Evolutionary conservation across 2,329 filamentous ascomycete genomes (phyloP).

Genomic region (Diaporthe aspalathi): DNA sequence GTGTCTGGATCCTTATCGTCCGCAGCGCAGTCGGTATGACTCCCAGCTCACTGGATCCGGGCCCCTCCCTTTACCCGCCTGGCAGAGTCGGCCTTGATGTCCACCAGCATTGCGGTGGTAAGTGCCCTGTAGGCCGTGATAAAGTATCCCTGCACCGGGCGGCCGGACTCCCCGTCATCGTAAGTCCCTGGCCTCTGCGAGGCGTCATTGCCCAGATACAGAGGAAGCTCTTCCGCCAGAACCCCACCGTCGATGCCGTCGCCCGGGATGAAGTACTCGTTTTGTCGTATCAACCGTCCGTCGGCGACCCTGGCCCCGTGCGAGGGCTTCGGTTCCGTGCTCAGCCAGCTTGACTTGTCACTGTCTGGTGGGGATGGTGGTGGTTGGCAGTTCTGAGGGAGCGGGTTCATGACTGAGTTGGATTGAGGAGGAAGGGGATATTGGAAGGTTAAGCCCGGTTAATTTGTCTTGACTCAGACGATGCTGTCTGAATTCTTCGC

Average conservation of each 20-base stretch:
- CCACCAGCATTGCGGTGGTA: not conserved
- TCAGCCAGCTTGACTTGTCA: not conserved
- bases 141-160: not conserved
- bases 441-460: not conserved
- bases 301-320: too few species aligned
- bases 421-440: not conserved
- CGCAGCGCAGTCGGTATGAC: not conserved
- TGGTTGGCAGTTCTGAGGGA: not conserved
- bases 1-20: not conserved
- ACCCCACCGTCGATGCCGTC: not conserved
- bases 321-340: not conserved
- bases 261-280: not conserved
- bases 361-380: constrained; percentile 3
- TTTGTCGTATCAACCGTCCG: not conserved
- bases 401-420: not conserved
- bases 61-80: not conserved
- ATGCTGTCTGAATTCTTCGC: not conserved
- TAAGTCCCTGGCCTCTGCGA: not conserved
- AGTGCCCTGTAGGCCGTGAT: not conserved
- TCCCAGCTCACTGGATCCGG: not conserved
- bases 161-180: not conserved
- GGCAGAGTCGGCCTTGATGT: constrained; percentile 10
- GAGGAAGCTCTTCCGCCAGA: not conserved
- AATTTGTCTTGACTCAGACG: not conserved
- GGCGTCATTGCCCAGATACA: not conserved